phyloP scores from a whole-genome alignment of 371 early-diverging fungal genomes.

The Mortierella sp. region DNA sequence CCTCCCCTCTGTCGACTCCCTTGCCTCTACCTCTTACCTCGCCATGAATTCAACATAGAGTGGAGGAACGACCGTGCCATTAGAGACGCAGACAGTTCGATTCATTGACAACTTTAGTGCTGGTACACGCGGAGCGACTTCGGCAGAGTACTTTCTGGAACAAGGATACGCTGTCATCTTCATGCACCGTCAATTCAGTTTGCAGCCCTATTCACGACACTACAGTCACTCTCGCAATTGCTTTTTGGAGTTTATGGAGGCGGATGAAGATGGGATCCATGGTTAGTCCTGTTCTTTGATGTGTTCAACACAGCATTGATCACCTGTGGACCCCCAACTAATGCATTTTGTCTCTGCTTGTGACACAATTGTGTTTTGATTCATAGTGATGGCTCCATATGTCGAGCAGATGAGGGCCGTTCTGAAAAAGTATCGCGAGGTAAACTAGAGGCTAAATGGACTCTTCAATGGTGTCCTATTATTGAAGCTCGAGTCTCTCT shows the following conservation, averaged over 20 bases:
- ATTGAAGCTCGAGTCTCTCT: too few species aligned
- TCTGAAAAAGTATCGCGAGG: conserved; percentile 71
- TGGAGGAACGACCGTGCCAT: conserved; percentile 97
- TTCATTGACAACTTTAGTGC: conserved; percentile 98
- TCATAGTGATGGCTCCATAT: conserved; percentile 69
- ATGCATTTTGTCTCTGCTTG: too few species aligned
- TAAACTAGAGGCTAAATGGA: conserved; percentile 23
- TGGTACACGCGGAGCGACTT: conserved; percentile 95
- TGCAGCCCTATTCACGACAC: conserved; percentile 94
- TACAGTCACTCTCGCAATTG: conserved; percentile 83
- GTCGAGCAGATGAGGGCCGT: conserved; percentile 69
- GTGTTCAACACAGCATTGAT: too few species aligned
- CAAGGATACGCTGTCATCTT: conserved; percentile 96
- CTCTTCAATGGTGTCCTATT: too few species aligned
- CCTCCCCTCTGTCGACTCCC: too few species aligned
- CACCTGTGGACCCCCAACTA: too few species aligned
- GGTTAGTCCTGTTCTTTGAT: conserved; percentile 4
- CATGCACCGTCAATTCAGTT: conserved; percentile 91
- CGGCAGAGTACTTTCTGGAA: conserved; percentile 94
- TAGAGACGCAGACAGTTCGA: conserved; percentile 97
- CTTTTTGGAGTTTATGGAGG: conserved; percentile 87
- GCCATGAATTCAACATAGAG: conserved; percentile 61
- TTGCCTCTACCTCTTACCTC: too few species aligned
- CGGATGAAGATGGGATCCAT: conserved; percentile 66
- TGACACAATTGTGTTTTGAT: not conserved